Evolutionary conservation across 78 protist species (phyloP), one percentile per base, ranked within the genome.

Genomic region (Diacronema lutheri): DNA sequence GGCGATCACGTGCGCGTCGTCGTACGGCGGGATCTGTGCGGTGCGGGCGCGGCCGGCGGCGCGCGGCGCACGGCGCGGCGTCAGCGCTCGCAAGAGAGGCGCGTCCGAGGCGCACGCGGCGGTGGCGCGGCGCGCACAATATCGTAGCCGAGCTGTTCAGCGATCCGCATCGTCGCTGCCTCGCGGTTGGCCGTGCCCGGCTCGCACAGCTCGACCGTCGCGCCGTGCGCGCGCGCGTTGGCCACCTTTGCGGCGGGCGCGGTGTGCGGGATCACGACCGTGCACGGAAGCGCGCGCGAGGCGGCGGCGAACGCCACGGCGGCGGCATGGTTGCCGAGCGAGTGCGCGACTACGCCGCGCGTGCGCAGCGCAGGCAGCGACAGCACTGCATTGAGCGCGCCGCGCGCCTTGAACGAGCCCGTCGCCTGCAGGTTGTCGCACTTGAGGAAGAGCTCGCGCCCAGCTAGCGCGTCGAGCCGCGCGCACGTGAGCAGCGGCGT

Each of bases 341-440:
- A 41, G 58, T 71, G 79, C 21, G 58, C 56, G 37, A 26, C 79
- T 35, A 71, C 58, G 58, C 79, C 79, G 58, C 0, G 3, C 16
- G 50, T 44, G 23, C 21, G 20, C 55, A 11, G 71, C 41, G 26
- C 38, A 0, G 64, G 50, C 89, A 4, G 90, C 73, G 1, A 41
- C 81, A 62, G 41, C 11, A 92, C 77, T 33, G 93, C 89, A 62
- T 91, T 88, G 61, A 50, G 25, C 38, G 95, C 94, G 44, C 96
- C 96, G 57, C 96, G 91, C 29, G 69, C 57, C 72, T 93, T 93
- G 92, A 93, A 93, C 41, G 93, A 86, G 60, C 96, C 95, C 40
- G 50, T 57, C 26, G 41, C 57, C 81, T 93, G 95, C 21, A 93
- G 38, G 60, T 91, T 88, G 46, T 93, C 95, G 58, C 93, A 88